Conservation (phyloP, 257 asterid genomes). For the Nicotiana undulata region DNA sequence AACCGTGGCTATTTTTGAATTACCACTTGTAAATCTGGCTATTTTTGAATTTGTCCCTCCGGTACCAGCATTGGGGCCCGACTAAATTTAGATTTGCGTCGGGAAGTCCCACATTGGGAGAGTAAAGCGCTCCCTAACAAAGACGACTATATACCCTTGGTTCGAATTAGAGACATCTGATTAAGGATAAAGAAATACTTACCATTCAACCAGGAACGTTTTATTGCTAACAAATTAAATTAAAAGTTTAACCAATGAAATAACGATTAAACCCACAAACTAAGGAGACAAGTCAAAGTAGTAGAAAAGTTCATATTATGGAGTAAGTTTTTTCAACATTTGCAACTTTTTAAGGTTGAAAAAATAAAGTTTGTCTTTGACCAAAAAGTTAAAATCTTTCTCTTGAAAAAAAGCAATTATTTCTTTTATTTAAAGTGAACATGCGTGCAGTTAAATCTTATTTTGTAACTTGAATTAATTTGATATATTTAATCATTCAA, state of each 20-base stretch:
- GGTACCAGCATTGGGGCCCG: accelerated
- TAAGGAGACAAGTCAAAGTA: neutral
- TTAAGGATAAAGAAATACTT: too few species aligned
- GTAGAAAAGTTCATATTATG: neutral
- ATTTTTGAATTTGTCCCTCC: too few species aligned
- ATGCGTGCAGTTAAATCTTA: neutral
- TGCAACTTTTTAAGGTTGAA: neutral
- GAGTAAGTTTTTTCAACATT: neutral
- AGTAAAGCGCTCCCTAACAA: too few species aligned
- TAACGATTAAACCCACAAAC: too few species aligned
- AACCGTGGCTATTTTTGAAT: too few species aligned
- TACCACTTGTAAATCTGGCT: too few species aligned
- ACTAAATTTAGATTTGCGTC: too few species aligned
- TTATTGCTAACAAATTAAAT: too few species aligned
- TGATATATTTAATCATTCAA: neutral
- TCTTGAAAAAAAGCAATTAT: neutral
- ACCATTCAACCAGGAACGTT: too few species aligned
- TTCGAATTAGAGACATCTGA: too few species aligned
- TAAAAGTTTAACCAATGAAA: too few species aligned
- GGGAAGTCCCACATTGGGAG: too few species aligned
- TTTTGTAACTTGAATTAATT: neutral
- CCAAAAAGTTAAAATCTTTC: neutral
- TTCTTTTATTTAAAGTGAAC: neutral
- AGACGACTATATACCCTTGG: accelerated
- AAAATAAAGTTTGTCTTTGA: neutral